These are phyloP conservation scores for Thielaviopsis populi DNA, from an alignment of 2,329 filamentous ascomycete species.

Conservation along the genomic window DNA sequence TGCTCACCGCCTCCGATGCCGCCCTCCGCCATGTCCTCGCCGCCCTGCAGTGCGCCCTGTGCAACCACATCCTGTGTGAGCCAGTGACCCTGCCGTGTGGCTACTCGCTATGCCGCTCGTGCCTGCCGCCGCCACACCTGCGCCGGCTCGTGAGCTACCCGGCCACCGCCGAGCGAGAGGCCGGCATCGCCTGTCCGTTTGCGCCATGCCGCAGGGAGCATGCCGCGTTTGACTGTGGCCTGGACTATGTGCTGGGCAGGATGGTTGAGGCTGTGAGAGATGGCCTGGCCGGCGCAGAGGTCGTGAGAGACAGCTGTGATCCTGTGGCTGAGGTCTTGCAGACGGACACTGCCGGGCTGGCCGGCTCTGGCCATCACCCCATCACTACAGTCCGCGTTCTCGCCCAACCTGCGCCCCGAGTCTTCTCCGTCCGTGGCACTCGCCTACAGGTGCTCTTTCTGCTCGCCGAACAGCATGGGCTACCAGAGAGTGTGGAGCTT, in stretches of 20 bases:
- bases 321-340: too few species aligned
- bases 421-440: neutral
- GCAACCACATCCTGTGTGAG: constrained; percentile 49
- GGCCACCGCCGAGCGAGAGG: constrained; percentile 46
- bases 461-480: neutral
- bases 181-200: constrained; percentile 64
- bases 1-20: neutral
- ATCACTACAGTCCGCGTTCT: neutral
- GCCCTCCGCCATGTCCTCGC: constrained; percentile 6
- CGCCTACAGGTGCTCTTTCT: constrained; percentile 9
- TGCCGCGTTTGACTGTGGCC: constrained; percentile 57
- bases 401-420: neutral
- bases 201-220: constrained; percentile 53
- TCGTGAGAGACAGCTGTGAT: neutral
- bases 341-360: neutral
- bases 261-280: constrained; percentile 45
- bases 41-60: constrained; percentile 61
- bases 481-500: neutral
- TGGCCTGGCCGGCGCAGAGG: constrained; percentile 33
- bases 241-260: constrained; percentile 64
- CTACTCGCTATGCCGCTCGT: constrained; percentile 58
- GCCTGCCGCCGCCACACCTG: constrained; percentile 51
- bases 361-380: neutral
- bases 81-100: constrained; percentile 73
- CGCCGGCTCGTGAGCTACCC: constrained; percentile 67